Evolutionary conservation across 2,329 filamentous ascomycete genomes (phyloP).

Genomic region (Arthrobotrys megalospora): DNA sequence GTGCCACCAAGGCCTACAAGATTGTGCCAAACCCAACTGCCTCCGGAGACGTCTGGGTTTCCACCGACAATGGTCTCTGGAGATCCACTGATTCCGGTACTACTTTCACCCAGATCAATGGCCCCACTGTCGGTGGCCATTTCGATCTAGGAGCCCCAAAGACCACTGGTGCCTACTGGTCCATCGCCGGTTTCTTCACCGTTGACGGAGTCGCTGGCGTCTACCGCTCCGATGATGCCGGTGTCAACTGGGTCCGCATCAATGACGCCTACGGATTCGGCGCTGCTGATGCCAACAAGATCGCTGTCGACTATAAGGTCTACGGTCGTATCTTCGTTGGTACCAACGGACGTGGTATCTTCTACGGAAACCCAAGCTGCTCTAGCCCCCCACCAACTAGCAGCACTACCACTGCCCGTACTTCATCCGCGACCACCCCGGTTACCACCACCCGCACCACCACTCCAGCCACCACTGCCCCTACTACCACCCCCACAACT

Average conservation of each 20-base stretch:
- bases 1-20: slow-evolving; percentile 69
- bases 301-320: slow-evolving; percentile 61
- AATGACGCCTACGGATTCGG: slow-evolving; percentile 63
- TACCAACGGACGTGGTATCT: slow-evolving; percentile 63
- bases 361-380: slow-evolving; percentile 60
- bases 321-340: slow-evolving; percentile 62
- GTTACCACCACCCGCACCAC: slow-evolving; percentile 41
- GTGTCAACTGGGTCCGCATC: slow-evolving; percentile 62
- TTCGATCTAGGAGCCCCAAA: slow-evolving; percentile 62
- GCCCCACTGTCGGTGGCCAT: slow-evolving; percentile 58
- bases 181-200: slow-evolving; percentile 62
- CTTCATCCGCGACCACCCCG: slow-evolving; percentile 24
- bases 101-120: slow-evolving; percentile 68
- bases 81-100: slow-evolving; percentile 72
- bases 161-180: slow-evolving; percentile 60
- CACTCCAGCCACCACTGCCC: slow-evolving; percentile 16
- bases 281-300: slow-evolving; percentile 60
- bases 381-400: slow-evolving; percentile 49
- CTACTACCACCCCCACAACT: slow-evolving; percentile 19
- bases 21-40: slow-evolving; percentile 73
- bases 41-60: slow-evolving; percentile 75
- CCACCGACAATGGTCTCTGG: slow-evolving; percentile 73
- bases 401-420: slow-evolving; percentile 37
- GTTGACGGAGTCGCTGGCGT: slow-evolving; percentile 62
- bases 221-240: slow-evolving; percentile 62